A percentile compares a stretch with the other conserved stretches of the same genome.
phyloP scores from a whole-genome alignment of 2,329 filamentous ascomycete genomes.

The Rasamsonia emersonii region DNA sequence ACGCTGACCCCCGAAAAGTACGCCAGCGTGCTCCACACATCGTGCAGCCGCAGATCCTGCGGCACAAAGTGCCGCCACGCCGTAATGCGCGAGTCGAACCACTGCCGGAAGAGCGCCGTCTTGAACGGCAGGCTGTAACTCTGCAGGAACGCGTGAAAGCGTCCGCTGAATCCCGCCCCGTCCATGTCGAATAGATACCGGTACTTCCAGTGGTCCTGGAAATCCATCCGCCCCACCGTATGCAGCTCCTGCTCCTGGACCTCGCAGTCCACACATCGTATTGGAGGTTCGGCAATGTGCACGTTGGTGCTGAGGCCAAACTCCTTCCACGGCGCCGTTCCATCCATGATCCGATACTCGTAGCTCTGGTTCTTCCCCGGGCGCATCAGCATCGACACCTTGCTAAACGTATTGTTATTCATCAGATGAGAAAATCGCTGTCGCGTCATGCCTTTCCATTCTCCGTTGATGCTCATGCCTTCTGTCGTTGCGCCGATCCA shows the following conservation, averaged over 20 bases:
- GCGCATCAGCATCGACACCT: conserved; percentile 50
- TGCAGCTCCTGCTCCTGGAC: conserved; percentile 47
- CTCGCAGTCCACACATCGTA: conserved; percentile 50
- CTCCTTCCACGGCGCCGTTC: conserved; percentile 27
- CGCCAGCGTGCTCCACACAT: conserved; percentile 62
- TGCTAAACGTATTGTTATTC: conserved; percentile 47
- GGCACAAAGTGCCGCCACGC: conserved; percentile 79
- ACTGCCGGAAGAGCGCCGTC: conserved; percentile 63
- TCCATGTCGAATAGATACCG: conserved; percentile 67
- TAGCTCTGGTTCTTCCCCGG: conserved; percentile 35
- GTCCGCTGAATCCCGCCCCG: conserved; percentile 56
- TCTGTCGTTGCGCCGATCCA: conserved; percentile 66
- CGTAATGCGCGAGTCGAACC: conserved; percentile 65
- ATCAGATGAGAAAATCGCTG: conserved; percentile 64
- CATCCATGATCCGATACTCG: conserved; percentile 46
- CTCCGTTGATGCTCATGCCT: conserved; percentile 42
- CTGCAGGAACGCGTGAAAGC: conserved; percentile 56
- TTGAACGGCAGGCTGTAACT: conserved; percentile 63
- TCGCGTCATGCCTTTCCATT: conserved; percentile 59
- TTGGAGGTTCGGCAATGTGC: conserved; percentile 50
- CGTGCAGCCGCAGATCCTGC: conserved; percentile 63
- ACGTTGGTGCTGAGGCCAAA: conserved; percentile 51
- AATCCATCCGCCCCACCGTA: conserved; percentile 37
- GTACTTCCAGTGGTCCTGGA: conserved; percentile 54
- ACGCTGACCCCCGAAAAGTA: conserved; percentile 57